Base-by-base conservation (phyloP, 2,329 filamentous ascomycete genomes). In the Ophiobolus disseminans region DNA sequence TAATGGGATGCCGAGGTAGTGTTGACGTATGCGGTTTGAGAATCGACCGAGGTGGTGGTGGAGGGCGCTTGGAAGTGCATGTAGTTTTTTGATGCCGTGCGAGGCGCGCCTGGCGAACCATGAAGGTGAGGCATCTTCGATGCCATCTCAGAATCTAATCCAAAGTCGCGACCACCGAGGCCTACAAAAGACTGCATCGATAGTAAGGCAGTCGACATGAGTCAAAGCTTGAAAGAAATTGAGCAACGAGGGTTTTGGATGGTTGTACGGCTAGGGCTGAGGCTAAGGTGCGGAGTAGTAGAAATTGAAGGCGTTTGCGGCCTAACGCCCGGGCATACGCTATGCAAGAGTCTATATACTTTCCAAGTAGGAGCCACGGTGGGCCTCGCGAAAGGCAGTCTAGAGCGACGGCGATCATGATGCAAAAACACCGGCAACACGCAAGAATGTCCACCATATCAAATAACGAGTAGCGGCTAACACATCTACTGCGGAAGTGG, bases 151-250 rank as follows among this genome's bases (percentile, higher is more conserved):
- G 41, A 30, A n/a, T 47, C 26, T 10, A 46, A 8, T 1, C 45
- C 36, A n/a, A 19, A 21, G 9, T 25, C n/a, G 14, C 16, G 23
- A 17, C 23, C 38, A 30, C 5, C 17, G 2, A 43, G 30, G 16
- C 21, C 6, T 3, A 30, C 23, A 20, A 48, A 6, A 2, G 42
- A 30, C 22, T 45, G 45, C 40, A 43, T 40, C 32, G n/a, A 32
- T 19, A 52, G 22, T 19, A 48, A 26, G 13, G 28, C 37, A 6
- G 36, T 41, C 25, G 48, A 48, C 48, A 48, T 49, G 26, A 21
- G 3, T 7, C 19, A 5, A n/a, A 19, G 21, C 16, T 20, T n/a
- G 3, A 7, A 13, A 23, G 19, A 17, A 3, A 5, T 14, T 34
- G 31, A 17, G 31, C 4, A 16, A 7, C 4, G 16, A 7, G 31